Percentiles rank a stretch among this genome's conserved stretches.
These are phyloP conservation scores for Sophora flavescens DNA, from an alignment of 306 rosid genomes.

Conservation along the genomic window DNA sequence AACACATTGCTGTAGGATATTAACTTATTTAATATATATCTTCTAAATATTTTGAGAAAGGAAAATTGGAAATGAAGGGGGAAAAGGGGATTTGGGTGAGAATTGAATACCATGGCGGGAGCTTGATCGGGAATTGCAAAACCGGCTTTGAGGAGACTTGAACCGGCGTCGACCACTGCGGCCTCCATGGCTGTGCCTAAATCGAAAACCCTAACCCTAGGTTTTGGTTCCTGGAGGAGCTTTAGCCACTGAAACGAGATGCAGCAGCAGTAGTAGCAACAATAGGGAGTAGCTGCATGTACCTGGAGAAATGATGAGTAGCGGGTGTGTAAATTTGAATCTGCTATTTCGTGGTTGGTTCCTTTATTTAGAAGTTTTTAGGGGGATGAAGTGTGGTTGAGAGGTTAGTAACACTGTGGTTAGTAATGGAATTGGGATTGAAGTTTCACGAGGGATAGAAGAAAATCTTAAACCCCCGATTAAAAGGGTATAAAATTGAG, in stretches of 20 bases:
- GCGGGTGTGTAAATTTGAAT: slow-evolving; percentile 54
- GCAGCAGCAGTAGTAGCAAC: no score
- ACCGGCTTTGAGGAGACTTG: slow-evolving; percentile 93
- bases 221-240: slow-evolving; percentile 2
- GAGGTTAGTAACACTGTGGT: no score
- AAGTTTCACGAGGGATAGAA: no score
- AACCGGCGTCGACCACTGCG: slow-evolving; percentile 85
- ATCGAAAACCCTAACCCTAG: slow-evolving; percentile 58
- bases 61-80: slow-evolving; percentile 9
- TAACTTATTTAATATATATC: not conserved
- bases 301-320: not conserved
- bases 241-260: not conserved
- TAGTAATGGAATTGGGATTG: no score
- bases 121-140: slow-evolving; percentile 96
- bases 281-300: not conserved
- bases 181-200: slow-evolving; percentile 71
- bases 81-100: not conserved
- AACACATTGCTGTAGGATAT: not conserved
- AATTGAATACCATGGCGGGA: slow-evolving; percentile 74
- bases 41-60: not conserved
- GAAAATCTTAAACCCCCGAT: no score
- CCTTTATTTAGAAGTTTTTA: no score
- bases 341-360: not conserved
- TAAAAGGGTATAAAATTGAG: no score
- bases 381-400: no score